Conservation (phyloP, 768 basidiomycete genomes). For the Gautieria morchelliformis region DNA sequence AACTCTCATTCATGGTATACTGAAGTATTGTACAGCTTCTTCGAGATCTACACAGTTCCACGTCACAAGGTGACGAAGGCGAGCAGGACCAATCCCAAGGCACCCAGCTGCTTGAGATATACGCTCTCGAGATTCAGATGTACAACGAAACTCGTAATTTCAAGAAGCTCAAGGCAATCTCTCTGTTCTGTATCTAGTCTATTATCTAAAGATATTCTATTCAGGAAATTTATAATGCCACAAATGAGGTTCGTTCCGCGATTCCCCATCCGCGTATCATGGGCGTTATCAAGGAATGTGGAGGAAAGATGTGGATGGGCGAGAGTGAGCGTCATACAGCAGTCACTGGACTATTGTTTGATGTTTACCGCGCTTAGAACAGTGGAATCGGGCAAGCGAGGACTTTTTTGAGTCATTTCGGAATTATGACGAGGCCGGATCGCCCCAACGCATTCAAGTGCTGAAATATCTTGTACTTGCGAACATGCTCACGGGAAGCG, state of each 20-base stretch:
- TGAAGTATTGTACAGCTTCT: slow-evolving; percentile 43
- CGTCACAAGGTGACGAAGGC: slow-evolving; percentile 53
- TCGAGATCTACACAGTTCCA: slow-evolving; percentile 63
- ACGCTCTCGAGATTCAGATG: slow-evolving; percentile 99
- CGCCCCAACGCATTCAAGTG: slow-evolving; percentile 93
- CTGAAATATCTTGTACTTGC: slow-evolving; percentile 96
- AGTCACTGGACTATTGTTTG: not conserved
- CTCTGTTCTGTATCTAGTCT: not conserved
- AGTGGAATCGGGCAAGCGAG: slow-evolving; percentile 94
- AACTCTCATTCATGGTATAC: not conserved
- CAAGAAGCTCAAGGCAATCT: slow-evolving; percentile 82
- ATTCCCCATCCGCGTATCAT: slow-evolving; percentile 98
- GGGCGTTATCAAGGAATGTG: slow-evolving; percentile 98
- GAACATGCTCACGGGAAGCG: slow-evolving; percentile 96
- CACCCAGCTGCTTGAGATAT: slow-evolving; percentile 91
- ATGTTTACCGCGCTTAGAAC: slow-evolving; percentile 38
- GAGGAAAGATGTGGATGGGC: slow-evolving; percentile 99
- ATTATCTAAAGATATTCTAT: not conserved
- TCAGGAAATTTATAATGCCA: slow-evolving; percentile 96
- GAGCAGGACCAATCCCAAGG: slow-evolving; percentile 85
- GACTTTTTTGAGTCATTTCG: slow-evolving; percentile 99
- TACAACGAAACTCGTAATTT: slow-evolving; percentile 93
- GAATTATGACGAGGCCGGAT: slow-evolving; percentile 97
- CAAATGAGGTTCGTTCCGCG: slow-evolving; percentile 84
- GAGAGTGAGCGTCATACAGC: slow-evolving; percentile 55